Evolutionary conservation across 352 stramenopile genomes (phyloP).

Genomic region (Globisporangium acanthophoron): DNA sequence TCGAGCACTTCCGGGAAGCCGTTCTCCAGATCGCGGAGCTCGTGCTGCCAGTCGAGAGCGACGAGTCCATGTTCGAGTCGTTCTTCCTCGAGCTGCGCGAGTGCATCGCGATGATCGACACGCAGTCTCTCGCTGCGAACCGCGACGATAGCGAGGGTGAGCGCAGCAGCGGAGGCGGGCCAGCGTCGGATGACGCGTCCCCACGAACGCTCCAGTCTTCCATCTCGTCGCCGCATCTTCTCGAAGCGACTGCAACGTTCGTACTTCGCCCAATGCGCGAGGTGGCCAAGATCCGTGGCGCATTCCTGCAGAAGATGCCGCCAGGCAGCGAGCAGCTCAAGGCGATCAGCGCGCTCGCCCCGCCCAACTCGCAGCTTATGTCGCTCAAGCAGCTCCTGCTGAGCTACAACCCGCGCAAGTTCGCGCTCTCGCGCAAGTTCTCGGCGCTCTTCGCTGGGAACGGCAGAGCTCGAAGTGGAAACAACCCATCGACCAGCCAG

Average conservation of each 20-base stretch:
- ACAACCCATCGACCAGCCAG: neutral
- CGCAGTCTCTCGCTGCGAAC: neutral
- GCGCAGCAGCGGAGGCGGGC: neutral
- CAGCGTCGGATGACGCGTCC: neutral
- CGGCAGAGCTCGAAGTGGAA: neutral
- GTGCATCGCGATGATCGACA: slow-evolving; percentile 22
- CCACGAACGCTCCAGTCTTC: slow-evolving; percentile 2
- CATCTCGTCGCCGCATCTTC: slow-evolving; percentile 5
- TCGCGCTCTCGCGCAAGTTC: slow-evolving; percentile 60
- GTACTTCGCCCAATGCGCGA: slow-evolving; percentile 28
- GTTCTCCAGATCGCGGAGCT: slow-evolving; percentile 60
- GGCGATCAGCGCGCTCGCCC: slow-evolving; percentile 34
- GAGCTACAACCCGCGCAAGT: slow-evolving; percentile 68
- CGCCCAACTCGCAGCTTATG: slow-evolving; percentile 46
- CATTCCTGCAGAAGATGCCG: slow-evolving; percentile 51
- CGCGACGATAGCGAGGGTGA: neutral
- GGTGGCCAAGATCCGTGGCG: slow-evolving; percentile 45
- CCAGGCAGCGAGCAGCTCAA: slow-evolving; percentile 40
- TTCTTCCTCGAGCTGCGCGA: slow-evolving; percentile 63
- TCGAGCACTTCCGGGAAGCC: slow-evolving; percentile 51
- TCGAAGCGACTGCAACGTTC: slow-evolving; percentile 10
- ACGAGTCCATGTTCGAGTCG: slow-evolving; percentile 25
- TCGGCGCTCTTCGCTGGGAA: slow-evolving; percentile 24
- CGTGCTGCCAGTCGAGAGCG: slow-evolving; percentile 54
- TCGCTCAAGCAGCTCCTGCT: slow-evolving; percentile 75